phyloP scores from a whole-genome alignment of 73 alveolate species.

The Paraurostyla sp. region DNA sequence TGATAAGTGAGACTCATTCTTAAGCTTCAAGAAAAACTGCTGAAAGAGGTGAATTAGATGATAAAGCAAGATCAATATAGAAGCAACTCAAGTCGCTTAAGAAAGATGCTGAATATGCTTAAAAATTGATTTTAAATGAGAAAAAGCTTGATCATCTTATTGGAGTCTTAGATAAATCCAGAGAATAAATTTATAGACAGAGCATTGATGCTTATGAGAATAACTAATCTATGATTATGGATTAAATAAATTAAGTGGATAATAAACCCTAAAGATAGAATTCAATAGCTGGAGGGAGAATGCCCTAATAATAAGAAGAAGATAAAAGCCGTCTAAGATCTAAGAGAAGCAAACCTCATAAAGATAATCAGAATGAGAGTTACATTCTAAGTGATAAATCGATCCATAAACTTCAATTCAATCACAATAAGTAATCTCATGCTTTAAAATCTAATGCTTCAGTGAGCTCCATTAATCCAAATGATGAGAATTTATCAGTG shows the following conservation, averaged over 20 bases:
- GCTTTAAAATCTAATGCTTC: slow-evolving; percentile 17
- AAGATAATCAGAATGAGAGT: neutral
- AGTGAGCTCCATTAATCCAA: slow-evolving; percentile 2
- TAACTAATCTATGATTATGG: slow-evolving; percentile 11
- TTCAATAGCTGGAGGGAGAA: too few relatives aligned
- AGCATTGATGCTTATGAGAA: slow-evolving; percentile 51
- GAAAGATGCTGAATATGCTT: slow-evolving; percentile 56
- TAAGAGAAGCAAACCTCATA: too few relatives aligned
- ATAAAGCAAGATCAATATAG: slow-evolving; percentile 28
- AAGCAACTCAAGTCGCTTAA: neutral
- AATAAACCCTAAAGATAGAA: neutral
- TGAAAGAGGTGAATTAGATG: slow-evolving; percentile 26
- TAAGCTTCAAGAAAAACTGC: slow-evolving; percentile 15
- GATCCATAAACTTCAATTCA: neutral
- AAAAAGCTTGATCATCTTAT: slow-evolving; percentile 40
- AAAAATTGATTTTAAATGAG: slow-evolving; percentile 47
- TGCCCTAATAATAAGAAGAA: too few relatives aligned
- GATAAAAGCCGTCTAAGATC: too few relatives aligned
- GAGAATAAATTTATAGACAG: slow-evolving; percentile 1
- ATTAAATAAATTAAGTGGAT: neutral
- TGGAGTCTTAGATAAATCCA: slow-evolving; percentile 32
- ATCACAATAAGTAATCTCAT: neutral
- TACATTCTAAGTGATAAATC: slow-evolving; percentile 12
- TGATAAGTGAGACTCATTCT: slow-evolving; percentile 1
- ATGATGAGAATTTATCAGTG: neutral